Evolutionary conservation across 1,139 yeast species (phyloP).

Genomic region (Yamadazyma dendronema): DNA sequence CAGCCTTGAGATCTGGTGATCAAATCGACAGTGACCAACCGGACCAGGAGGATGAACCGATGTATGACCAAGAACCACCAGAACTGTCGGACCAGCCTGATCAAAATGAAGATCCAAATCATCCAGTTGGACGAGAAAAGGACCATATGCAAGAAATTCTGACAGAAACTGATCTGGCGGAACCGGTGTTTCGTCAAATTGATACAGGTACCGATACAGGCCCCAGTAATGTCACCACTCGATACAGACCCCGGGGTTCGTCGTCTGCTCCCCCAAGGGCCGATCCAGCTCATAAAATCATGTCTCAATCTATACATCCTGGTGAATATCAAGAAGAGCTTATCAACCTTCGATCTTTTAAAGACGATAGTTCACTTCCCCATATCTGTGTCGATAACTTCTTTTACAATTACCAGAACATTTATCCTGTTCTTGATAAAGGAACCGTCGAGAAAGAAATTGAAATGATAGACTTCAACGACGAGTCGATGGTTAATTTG

Average conservation of each 20-base stretch:
- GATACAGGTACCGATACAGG: neutral
- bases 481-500: conserved; percentile 37
- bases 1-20: conserved; percentile 5
- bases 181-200: conserved; percentile 1
- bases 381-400: conserved; percentile 29
- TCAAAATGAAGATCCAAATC: neutral
- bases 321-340: conserved; percentile 32
- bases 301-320: neutral
- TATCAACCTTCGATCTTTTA: conserved; percentile 33
- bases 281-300: neutral
- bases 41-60: too few species aligned
- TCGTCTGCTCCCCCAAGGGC: too few species aligned
- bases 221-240: neutral
- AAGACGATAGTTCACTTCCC: conserved; percentile 26
- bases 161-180: too few species aligned
- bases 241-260: too few species aligned
- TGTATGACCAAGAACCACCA: too few species aligned
- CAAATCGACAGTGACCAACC: too few species aligned
- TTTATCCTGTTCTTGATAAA: conserved; percentile 37
- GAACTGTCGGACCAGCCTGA: too few species aligned
- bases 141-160: too few species aligned
- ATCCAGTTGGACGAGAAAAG: neutral
- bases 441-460: conserved; percentile 21
- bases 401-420: conserved; percentile 36
- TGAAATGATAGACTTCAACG: conserved; percentile 27